A percentile compares a stretch with the other conserved stretches of the same genome.
Evolutionary conservation across 306 rosid genomes (phyloP).

Genomic region (Delonix regia): DNA sequence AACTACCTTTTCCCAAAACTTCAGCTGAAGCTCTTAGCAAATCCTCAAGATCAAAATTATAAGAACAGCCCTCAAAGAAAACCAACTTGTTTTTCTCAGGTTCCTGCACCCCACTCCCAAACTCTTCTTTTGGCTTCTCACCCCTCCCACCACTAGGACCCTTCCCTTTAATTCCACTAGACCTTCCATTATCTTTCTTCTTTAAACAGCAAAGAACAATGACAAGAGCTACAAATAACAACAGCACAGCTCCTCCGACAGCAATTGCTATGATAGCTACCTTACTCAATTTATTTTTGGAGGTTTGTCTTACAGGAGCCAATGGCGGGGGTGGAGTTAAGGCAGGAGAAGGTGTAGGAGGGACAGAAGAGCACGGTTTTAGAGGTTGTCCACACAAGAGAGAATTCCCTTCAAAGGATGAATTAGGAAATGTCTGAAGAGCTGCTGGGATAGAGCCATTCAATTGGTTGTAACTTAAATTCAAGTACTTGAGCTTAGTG

Average conservation of each 20-base stretch:
- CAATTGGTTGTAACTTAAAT: slow-evolving; percentile 82
- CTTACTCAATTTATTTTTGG: slow-evolving; percentile 60
- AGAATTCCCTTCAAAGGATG: slow-evolving; percentile 80
- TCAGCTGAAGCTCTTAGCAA: slow-evolving; percentile 87
- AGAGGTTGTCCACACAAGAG: slow-evolving; percentile 80
- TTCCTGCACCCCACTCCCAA: slow-evolving; percentile 91
- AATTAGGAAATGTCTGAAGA: slow-evolving; percentile 61
- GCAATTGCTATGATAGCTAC: slow-evolving; percentile 80
- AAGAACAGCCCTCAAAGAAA: slow-evolving; percentile 87
- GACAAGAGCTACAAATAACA: slow-evolving; percentile 59
- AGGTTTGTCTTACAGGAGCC: slow-evolving; percentile 44
- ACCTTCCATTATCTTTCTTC: slow-evolving; percentile 46
- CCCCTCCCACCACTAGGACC: slow-evolving; percentile 69
- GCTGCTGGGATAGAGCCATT: slow-evolving; percentile 80
- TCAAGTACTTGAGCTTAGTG: slow-evolving; percentile 62
- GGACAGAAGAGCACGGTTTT: slow-evolving; percentile 54
- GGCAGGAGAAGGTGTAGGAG: slow-evolving; percentile 59
- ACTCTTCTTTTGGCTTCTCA: slow-evolving; percentile 85
- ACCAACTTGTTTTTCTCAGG: slow-evolving; percentile 86
- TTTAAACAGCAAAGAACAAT: slow-evolving; percentile 61
- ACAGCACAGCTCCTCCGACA: slow-evolving; percentile 66
- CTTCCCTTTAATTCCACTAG: slow-evolving; percentile 58
- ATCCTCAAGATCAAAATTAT: slow-evolving; percentile 87
- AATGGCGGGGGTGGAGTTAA: slow-evolving; percentile 44
- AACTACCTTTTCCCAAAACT: slow-evolving; percentile 88